A percentile compares a stretch with the other conserved stretches of the same genome.
Evolutionary conservation across 2,329 filamentous ascomycete genomes (phyloP).

Genomic region (Geosmithia flava): DNA sequence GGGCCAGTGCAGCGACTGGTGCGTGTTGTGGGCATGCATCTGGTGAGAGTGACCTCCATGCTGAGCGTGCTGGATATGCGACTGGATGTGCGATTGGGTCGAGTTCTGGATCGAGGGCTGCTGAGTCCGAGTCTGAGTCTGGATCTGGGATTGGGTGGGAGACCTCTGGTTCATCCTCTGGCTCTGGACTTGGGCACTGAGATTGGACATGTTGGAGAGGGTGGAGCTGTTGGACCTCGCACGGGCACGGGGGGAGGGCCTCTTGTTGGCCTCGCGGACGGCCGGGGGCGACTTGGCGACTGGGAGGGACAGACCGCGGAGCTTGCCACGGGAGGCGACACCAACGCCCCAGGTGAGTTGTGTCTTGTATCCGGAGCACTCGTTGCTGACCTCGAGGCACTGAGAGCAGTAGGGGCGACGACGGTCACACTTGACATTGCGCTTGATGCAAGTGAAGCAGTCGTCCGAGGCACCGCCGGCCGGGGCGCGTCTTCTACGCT

Average conservation of each 20-base stretch:
- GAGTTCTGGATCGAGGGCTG: too few species aligned
- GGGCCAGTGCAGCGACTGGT: slow-evolving; percentile 9
- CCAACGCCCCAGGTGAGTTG: slow-evolving; percentile 94
- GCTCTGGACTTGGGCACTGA: background rate
- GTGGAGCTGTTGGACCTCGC: slow-evolving; percentile 31
- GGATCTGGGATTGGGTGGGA: background rate
- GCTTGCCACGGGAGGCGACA: slow-evolving; percentile 88
- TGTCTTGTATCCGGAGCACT: slow-evolving; percentile 94
- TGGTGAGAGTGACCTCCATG: background rate
- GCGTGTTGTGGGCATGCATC: background rate
- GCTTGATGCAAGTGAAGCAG: slow-evolving; percentile 86
- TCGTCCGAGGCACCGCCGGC: slow-evolving; percentile 85
- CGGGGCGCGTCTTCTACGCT: slow-evolving; percentile 79
- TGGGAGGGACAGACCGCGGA: slow-evolving; percentile 72
- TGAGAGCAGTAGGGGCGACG: slow-evolving; percentile 89
- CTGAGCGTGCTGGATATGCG: too few species aligned
- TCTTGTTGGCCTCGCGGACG: slow-evolving; percentile 34
- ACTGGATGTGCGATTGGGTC: too few species aligned
- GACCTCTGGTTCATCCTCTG: too few species aligned
- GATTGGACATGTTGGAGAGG: slow-evolving; percentile 7
- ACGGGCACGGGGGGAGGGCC: slow-evolving; percentile 20
- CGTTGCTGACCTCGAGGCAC: slow-evolving; percentile 81
- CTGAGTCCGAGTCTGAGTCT: background rate
- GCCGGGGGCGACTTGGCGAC: slow-evolving; percentile 50
- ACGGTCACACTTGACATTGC: slow-evolving; percentile 76